A percentile compares a stretch with the other conserved stretches of the same genome.
Conservation (phyloP, 371 early-diverging fungal species). For the Synchytrium microbalum region DNA sequence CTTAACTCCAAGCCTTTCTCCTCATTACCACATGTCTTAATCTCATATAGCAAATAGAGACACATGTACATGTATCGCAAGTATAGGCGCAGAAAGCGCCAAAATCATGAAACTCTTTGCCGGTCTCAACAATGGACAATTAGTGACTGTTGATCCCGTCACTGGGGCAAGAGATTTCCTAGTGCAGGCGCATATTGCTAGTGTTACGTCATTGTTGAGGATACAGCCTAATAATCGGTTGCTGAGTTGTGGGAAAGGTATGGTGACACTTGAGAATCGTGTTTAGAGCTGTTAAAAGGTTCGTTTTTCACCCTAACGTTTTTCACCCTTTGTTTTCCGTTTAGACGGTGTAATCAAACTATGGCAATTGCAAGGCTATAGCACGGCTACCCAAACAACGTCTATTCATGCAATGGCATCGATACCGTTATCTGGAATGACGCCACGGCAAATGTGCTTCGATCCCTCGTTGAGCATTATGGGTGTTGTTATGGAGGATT, state of each 20-base stretch:
- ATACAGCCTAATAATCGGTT: not conserved
- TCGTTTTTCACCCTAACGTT: too few species aligned
- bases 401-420: not conserved
- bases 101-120: not conserved
- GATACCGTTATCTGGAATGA: not conserved
- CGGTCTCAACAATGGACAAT: not conserved
- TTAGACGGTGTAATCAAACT: not conserved
- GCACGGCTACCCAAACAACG: not conserved
- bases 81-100: not conserved
- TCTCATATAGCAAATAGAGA: not conserved
- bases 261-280: too few species aligned
- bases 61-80: not conserved
- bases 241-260: not conserved
- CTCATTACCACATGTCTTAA: not conserved
- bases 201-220: not conserved
- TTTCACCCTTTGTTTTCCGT: too few species aligned
- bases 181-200: not conserved
- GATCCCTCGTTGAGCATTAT: not conserved
- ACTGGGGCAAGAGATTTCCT: not conserved
- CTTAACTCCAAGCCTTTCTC: not conserved
- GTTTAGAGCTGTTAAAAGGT: too few species aligned
- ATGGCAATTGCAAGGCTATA: not conserved
- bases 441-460: not conserved
- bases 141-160: not conserved
- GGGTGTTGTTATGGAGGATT: not conserved